Base-by-base conservation (phyloP, 2,329 filamentous ascomycete genomes). In the Escovopsis sp. region DNA sequence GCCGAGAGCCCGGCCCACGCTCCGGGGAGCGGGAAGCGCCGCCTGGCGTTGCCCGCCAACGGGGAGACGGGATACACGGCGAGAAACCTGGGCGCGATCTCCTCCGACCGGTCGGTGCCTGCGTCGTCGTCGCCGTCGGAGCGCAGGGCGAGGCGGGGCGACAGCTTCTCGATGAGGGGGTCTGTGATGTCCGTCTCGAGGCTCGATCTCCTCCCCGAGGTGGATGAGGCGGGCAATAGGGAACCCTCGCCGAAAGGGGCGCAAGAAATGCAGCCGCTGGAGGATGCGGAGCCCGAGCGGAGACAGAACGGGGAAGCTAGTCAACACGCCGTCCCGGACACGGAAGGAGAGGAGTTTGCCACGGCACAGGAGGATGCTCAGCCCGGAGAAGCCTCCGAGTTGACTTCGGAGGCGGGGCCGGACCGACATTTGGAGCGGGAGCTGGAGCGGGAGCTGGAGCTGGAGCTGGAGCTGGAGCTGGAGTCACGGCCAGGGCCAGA, bases 11-110 rank as follows among this genome's bases (percentile, higher is more conserved):
- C 75, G 1, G 57, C 50, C 8, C 55, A 70, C 47, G 72, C 71
- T 12, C 74, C 73, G 1, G 74, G 73, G 2, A 76, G 71, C 47
- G 74, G 72, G 1, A 65, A 63, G 8, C 58, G 71, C 39, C 63
- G 65, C 24, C 61, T 53, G 4, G 51, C n/a, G n/a, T n/a, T 71
- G 12, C 56, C 53, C 12, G 50, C 58, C 7, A 57, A 54, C 30
- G 58, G 56, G 1, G 57, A 57, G 2, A 45, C 64, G 7, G 60
- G 57, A 2, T 67, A 63, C 3, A 67, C 63, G 16, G 55, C 59
- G 0, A 60, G 62, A n/a, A 51, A 74, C 13, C 65, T 69, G 36
- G 57, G 61, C 41, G 55, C 62, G 0, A 41, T 70, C 1, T 49
- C 51, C 16, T 51, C 53, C 2, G 55, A 58, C 13, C 53, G 57